Percentiles rank a stretch among this genome's conserved stretches.
These are phyloP conservation scores for Rhodotorula babjevae DNA, from an alignment of 768 basidiomycete genomes.

Conservation along the genomic window DNA sequence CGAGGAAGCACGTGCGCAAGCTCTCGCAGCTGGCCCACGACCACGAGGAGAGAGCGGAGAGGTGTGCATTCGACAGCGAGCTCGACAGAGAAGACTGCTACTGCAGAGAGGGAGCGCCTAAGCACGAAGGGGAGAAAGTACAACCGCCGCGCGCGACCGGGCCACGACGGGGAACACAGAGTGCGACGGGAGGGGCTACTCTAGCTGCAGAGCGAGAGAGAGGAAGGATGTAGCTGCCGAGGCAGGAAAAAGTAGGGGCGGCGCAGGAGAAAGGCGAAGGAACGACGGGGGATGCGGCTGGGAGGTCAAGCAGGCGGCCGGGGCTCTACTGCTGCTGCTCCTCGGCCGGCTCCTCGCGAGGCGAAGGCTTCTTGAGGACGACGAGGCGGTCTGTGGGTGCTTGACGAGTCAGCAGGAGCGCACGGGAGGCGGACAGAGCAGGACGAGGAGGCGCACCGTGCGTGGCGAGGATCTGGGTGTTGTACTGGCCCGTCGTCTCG, in stretches of 20 bases:
- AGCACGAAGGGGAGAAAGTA: background rate
- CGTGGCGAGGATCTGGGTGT: conserved; percentile 13
- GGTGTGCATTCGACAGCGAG: too few species aligned
- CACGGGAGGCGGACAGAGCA: too few species aligned
- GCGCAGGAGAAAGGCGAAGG: background rate
- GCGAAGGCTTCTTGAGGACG: conserved; percentile 22
- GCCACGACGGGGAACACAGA: background rate
- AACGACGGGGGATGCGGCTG: background rate
- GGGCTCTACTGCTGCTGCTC: conserved; percentile 6
- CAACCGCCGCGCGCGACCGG: background rate
- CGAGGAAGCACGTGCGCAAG: background rate
- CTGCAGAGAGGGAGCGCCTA: too few species aligned
- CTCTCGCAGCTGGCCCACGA: too few species aligned
- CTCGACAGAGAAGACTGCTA: too few species aligned
- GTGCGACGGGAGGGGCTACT: too few species aligned
- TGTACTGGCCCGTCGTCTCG: conserved; percentile 29
- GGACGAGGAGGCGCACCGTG: conserved; percentile 17
- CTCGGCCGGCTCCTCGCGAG: conserved; percentile 7
- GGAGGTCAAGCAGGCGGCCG: background rate
- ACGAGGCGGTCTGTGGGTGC: conserved; percentile 11
- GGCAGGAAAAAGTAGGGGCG: too few species aligned
- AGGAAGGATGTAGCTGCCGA: background rate
- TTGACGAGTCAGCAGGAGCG: too few species aligned
- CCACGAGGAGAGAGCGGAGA: background rate
- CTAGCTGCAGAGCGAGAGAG: background rate